Percentiles rank a stretch among this genome's conserved stretches.
These are phyloP conservation scores for Alternaria sp. DNA, from an alignment of 2,329 filamentous ascomycete species.

Conservation along the genomic window DNA sequence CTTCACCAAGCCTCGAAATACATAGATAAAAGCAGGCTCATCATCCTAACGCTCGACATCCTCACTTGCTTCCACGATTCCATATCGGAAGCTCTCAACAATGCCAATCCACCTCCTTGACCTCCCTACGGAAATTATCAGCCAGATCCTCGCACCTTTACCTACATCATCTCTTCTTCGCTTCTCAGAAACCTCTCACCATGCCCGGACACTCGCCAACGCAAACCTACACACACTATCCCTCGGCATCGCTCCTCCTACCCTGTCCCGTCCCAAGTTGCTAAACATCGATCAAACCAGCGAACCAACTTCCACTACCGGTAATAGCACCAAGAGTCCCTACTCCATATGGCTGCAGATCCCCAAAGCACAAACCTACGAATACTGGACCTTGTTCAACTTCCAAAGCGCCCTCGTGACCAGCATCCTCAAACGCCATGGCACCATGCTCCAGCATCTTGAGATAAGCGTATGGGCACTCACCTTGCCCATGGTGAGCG, in stretches of 20 bases:
- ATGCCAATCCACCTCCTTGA: constrained; percentile 31
- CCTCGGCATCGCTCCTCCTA: constrained; percentile 69
- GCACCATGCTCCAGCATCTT: constrained; percentile 34
- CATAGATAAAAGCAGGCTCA: background rate
- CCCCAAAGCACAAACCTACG: constrained; percentile 23
- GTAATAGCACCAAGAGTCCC: background rate
- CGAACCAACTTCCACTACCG: constrained; percentile 54
- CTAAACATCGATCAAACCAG: background rate
- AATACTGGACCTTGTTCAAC: constrained; percentile 29
- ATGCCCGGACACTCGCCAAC: constrained; percentile 38
- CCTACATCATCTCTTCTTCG: constrained; percentile 42
- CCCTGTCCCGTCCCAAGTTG: background rate
- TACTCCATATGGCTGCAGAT: constrained; percentile 8
- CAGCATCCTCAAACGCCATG: constrained; percentile 37
- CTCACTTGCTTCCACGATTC: background rate
- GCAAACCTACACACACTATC: constrained; percentile 70
- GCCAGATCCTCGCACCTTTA: constrained; percentile 44
- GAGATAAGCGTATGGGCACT: constrained; percentile 43
- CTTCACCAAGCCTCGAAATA: background rate
- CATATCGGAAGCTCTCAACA: background rate
- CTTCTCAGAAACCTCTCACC: constrained; percentile 45
- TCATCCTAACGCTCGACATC: background rate
- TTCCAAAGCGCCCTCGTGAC: constrained; percentile 42
- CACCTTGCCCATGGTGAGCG: constrained; percentile 31
- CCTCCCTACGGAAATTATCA: constrained; percentile 46